These are phyloP conservation scores for Agrocybe pediades DNA, from an alignment of 768 basidiomycete genomes.

Conservation along the genomic window DNA sequence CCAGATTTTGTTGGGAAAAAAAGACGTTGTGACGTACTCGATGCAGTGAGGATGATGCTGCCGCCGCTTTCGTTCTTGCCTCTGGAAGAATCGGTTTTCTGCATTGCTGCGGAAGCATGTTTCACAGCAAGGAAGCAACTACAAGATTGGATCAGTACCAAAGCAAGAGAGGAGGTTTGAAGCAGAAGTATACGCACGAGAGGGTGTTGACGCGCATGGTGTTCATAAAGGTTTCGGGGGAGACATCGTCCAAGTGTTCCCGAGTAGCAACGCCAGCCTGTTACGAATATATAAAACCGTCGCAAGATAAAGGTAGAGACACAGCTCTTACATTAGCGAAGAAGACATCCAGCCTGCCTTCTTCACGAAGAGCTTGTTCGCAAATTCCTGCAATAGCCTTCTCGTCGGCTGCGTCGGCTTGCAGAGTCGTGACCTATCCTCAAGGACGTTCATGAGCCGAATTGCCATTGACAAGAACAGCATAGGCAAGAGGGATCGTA, in stretches of 20 bases:
- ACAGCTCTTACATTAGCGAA: slow-evolving; percentile 78
- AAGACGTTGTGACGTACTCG: slow-evolving; percentile 46
- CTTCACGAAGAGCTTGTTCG: slow-evolving; percentile 71
- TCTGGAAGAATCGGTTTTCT: slow-evolving; percentile 58
- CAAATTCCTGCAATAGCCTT: slow-evolving; percentile 67
- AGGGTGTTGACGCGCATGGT: slow-evolving; percentile 75
- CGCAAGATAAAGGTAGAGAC: background rate
- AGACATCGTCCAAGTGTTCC: slow-evolving; percentile 49
- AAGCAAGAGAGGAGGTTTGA: background rate
- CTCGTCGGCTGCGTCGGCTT: slow-evolving; percentile 87
- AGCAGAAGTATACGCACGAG: slow-evolving; percentile 41
- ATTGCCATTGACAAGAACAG: background rate
- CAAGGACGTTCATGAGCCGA: background rate
- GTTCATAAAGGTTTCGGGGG: slow-evolving; percentile 70
- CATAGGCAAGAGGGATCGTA: slow-evolving; percentile 27
- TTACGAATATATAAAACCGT: background rate
- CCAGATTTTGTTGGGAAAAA: background rate
- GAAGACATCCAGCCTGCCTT: slow-evolving; percentile 90
- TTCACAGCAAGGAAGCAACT: slow-evolving; percentile 93
- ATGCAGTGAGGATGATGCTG: slow-evolving; percentile 88
- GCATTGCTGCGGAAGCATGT: slow-evolving; percentile 83
- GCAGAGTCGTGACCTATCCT: slow-evolving; percentile 68
- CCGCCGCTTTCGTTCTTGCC: slow-evolving; percentile 75
- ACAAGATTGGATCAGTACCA: background rate
- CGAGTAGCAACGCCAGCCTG: slow-evolving; percentile 69